These are phyloP conservation scores for Ocimum tenuiflorum DNA, from an alignment of 257 asterid species.

Conservation along the genomic window DNA sequence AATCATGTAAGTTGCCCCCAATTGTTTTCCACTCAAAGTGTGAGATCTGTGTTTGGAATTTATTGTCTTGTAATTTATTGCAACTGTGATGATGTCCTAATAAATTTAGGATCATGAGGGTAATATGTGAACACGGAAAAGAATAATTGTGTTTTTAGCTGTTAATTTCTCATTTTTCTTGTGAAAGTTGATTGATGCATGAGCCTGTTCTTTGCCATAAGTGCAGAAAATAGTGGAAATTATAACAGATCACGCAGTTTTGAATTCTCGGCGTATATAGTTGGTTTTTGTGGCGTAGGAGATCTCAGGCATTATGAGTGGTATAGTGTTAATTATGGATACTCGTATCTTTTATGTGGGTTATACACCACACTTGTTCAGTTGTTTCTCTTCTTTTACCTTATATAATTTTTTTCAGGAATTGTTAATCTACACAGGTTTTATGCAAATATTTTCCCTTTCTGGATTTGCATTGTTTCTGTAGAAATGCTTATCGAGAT, in stretches of 20 bases:
- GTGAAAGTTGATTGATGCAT: background rate
- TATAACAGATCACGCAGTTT: background rate
- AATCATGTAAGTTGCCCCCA: conserved; percentile 17
- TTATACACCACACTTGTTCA: too few species aligned
- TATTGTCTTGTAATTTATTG: background rate
- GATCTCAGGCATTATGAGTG: too few species aligned
- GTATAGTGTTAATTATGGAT: too few species aligned
- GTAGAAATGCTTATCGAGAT: too few species aligned
- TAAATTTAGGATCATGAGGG: background rate
- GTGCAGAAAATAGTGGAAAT: background rate
- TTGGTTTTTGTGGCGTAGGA: too few species aligned
- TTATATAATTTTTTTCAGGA: too few species aligned
- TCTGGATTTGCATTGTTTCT: too few species aligned
- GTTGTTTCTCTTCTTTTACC: too few species aligned
- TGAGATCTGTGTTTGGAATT: conserved; percentile 18
- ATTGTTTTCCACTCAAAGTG: conserved; percentile 7
- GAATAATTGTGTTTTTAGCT: background rate
- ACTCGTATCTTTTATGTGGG: too few species aligned
- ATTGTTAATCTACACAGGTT: too few species aligned
- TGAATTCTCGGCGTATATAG: background rate
- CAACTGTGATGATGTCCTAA: background rate
- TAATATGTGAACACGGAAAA: background rate
- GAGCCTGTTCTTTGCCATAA: background rate
- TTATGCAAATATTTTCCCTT: too few species aligned
- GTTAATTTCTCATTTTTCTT: background rate